These are phyloP conservation scores for Phytophthora colocasiae DNA, from an alignment of 352 stramenopile species.

Conservation along the genomic window DNA sequence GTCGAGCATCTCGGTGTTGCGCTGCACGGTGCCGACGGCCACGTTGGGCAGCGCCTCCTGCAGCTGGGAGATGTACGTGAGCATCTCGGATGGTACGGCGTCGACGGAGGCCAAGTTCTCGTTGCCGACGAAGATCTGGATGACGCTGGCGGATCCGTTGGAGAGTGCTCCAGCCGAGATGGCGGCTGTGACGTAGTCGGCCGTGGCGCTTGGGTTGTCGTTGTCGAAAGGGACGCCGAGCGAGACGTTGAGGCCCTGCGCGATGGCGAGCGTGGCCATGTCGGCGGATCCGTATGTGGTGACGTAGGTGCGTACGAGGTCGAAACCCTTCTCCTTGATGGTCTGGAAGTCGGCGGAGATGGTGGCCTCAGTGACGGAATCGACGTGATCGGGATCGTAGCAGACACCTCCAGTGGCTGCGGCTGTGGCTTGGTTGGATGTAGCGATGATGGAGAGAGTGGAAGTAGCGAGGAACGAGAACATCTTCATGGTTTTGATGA, in stretches of 20 bases:
- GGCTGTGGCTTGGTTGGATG: conserved; percentile 3
- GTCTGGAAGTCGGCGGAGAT: conserved; percentile 51
- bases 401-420: conserved; percentile 42
- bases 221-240: conserved; percentile 57
- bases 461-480: conserved; percentile 25
- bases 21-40: conserved; percentile 52
- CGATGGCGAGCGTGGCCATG: conserved; percentile 50
- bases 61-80: conserved; percentile 51
- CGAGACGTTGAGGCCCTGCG: conserved; percentile 54
- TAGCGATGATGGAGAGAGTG: conserved; percentile 15
- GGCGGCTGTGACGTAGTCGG: conserved; percentile 45
- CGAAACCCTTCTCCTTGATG: conserved; percentile 59
- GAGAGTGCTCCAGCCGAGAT: conserved; percentile 40
- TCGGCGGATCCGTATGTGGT: conserved; percentile 48
- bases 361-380: conserved; percentile 41
- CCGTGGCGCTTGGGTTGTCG: conserved; percentile 35
- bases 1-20: conserved; percentile 61
- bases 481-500: conserved; percentile 39
- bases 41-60: conserved; percentile 41
- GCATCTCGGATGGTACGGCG: conserved; percentile 45
- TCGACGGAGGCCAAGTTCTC: conserved; percentile 54
- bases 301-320: conserved; percentile 59
- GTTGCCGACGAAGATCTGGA: conserved; percentile 70
- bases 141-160: conserved; percentile 41
- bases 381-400: conserved; percentile 55